Percentiles rank a stretch among this genome's conserved stretches.
These are phyloP conservation scores for Whalleya microplaca DNA, from an alignment of 2,329 filamentous ascomycete genomes.

Conservation along the genomic window DNA sequence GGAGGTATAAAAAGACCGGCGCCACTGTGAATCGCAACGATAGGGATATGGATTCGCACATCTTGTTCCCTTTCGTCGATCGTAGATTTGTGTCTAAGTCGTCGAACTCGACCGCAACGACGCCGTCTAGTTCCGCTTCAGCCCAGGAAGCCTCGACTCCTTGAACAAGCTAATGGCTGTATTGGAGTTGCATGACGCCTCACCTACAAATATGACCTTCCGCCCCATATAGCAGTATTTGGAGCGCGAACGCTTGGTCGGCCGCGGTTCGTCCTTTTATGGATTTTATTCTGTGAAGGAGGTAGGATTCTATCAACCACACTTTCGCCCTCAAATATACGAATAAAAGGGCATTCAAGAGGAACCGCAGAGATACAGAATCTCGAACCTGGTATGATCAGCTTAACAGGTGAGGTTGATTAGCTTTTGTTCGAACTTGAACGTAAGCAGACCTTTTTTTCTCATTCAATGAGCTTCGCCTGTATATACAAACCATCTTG, in stretches of 20 bases:
- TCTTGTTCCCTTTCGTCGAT: background rate
- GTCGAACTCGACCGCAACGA: background rate
- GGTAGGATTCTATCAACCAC: background rate
- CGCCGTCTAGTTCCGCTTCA: background rate
- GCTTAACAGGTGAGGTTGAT: too few species aligned
- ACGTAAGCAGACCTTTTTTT: background rate
- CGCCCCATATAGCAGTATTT: background rate
- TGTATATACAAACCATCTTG: slow-evolving; percentile 7
- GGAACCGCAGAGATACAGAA: background rate
- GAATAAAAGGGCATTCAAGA: background rate
- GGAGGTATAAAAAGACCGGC: slow-evolving; percentile 17
- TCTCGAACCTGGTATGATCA: background rate
- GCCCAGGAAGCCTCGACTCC: too few species aligned
- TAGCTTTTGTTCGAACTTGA: too few species aligned
- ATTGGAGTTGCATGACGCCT: background rate
- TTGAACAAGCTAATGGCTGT: background rate
- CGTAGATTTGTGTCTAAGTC: background rate
- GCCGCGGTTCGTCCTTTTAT: background rate
- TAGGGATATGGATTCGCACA: slow-evolving; percentile 1
- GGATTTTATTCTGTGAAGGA: background rate
- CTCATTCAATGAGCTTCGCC: background rate
- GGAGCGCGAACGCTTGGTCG: background rate
- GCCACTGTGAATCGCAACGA: background rate
- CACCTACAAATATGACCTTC: background rate
- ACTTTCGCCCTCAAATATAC: background rate